Percentiles rank a stretch among this genome's conserved stretches.
Conservation (phyloP, 768 basidiomycete genomes). For the Amanita jacksonii region DNA sequence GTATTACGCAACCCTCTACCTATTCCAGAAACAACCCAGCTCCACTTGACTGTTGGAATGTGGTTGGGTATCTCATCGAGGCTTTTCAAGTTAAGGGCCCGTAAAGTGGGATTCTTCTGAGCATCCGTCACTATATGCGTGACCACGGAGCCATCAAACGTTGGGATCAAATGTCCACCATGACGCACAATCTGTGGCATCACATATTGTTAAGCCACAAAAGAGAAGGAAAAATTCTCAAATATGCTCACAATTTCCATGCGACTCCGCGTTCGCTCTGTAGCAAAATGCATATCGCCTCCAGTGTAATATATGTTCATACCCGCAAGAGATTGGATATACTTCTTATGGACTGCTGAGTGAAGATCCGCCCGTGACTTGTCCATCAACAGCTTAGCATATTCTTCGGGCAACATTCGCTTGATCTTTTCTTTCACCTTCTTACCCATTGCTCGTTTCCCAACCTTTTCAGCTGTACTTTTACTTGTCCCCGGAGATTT, state of each 20-base stretch:
- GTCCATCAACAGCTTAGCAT: conserved; percentile 38
- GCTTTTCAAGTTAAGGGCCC: conserved; percentile 37
- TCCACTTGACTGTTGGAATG: conserved; percentile 58
- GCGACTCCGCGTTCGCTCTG: conserved; percentile 38
- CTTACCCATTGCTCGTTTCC: conserved; percentile 12
- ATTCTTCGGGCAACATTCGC: conserved; percentile 41
- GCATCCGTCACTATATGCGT: conserved; percentile 63
- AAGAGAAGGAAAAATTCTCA: conserved; percentile 1
- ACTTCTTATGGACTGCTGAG: conserved; percentile 7
- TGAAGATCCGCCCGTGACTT: conserved; percentile 13
- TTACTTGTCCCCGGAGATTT: not conserved
- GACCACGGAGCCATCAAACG: conserved; percentile 43
- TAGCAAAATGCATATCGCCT: conserved; percentile 46
- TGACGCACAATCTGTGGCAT: conserved; percentile 44
- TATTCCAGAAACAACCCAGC: conserved; percentile 42
- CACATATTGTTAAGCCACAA: conserved; percentile 3
- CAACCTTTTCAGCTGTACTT: not conserved
- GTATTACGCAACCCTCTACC: conserved; percentile 9
- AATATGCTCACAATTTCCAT: conserved; percentile 51
- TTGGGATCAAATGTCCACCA: conserved; percentile 53
- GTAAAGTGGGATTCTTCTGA: conserved; percentile 19
- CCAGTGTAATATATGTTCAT: conserved; percentile 50
- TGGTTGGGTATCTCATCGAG: conserved; percentile 51
- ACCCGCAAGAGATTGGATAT: conserved; percentile 30
- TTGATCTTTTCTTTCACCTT: conserved; percentile 31